phyloP scores from a whole-genome alignment of 2,329 filamentous ascomycete species.

The Exophiala spinifera region DNA sequence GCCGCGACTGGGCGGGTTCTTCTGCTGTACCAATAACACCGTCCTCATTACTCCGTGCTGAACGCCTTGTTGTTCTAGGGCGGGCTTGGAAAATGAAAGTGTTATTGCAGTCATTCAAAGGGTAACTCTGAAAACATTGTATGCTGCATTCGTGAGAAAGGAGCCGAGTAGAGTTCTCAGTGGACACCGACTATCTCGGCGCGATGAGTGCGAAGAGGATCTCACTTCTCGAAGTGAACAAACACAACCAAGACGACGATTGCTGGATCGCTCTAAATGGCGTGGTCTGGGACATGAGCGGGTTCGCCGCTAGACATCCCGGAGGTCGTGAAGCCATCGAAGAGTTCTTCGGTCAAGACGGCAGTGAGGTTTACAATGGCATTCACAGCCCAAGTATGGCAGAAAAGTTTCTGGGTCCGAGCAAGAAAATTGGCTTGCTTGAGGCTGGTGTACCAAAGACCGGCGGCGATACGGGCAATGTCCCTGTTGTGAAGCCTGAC shows the following conservation, averaged over 20 bases:
- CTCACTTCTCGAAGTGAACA: constrained; percentile 14
- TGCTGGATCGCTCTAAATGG: constrained; percentile 68
- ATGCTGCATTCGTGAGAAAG: too few species aligned
- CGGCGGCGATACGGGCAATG: constrained; percentile 3
- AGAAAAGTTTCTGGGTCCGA: constrained; percentile 18
- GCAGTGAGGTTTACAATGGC: constrained; percentile 44
- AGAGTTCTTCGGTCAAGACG: constrained; percentile 46
- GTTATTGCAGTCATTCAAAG: too few species aligned
- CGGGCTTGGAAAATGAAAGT: too few species aligned
- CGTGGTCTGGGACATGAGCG: constrained; percentile 64
- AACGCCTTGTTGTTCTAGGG: too few species aligned
- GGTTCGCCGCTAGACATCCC: constrained; percentile 61
- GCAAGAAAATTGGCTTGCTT: constrained; percentile 25
- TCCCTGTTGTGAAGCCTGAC: constrained; percentile 2
- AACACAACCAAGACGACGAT: constrained; percentile 48
- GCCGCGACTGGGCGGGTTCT: too few species aligned
- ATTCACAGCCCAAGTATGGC: constrained; percentile 35
- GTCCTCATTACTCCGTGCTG: too few species aligned
- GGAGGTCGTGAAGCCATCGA: constrained; percentile 50
- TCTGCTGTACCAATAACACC: too few species aligned
- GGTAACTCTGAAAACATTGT: too few species aligned
- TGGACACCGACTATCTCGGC: too few species aligned
- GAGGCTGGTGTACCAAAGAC: constrained; percentile 24
- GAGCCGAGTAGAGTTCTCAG: too few species aligned
- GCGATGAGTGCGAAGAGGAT: constrained; percentile 2